These are phyloP conservation scores for Oryza coarctata DNA, from an alignment of 176 grass and related monocot genomes.

Conservation along the genomic window DNA sequence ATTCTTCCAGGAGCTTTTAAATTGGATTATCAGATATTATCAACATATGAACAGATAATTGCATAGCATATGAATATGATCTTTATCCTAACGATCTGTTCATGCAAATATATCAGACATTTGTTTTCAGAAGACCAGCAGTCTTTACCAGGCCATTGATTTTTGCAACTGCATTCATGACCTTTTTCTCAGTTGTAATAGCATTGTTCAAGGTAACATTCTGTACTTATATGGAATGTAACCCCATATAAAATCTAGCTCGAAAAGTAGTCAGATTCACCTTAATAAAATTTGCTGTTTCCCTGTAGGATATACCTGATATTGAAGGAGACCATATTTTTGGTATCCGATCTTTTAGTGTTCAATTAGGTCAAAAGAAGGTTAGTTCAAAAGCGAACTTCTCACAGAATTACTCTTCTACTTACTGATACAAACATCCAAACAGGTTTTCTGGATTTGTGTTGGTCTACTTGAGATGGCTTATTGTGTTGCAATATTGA, in stretches of 20 bases:
- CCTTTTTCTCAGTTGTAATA: slow-evolving; percentile 98
- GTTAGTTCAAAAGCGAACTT: slow-evolving; percentile 40
- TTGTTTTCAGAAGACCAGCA: slow-evolving; percentile 83
- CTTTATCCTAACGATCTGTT: slow-evolving; percentile 25
- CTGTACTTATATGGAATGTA: not conserved
- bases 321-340: slow-evolving; percentile 92
- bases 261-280: not conserved
- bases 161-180: slow-evolving; percentile 97
- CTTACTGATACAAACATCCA: slow-evolving; percentile 28
- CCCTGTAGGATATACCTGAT: slow-evolving; percentile 87
- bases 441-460: slow-evolving; percentile 93
- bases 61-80: not conserved
- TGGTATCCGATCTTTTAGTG: slow-evolving; percentile 86
- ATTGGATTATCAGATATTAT: not conserved
- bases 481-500: slow-evolving; percentile 62
- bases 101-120: slow-evolving; percentile 60
- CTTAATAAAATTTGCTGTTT: slow-evolving; percentile 6
- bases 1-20: not conserved
- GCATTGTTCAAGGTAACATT: slow-evolving; percentile 92
- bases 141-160: slow-evolving; percentile 69
- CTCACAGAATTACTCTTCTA: slow-evolving; percentile 6
- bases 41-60: not conserved
- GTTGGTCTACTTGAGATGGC: slow-evolving; percentile 84
- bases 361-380: slow-evolving; percentile 78
- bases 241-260: not conserved